Evolutionary conservation across 2,329 filamentous ascomycete genomes (phyloP), one percentile per base, ranked within the genome.

Genomic region (Arthrobotrys pseudoclavata): DNA sequence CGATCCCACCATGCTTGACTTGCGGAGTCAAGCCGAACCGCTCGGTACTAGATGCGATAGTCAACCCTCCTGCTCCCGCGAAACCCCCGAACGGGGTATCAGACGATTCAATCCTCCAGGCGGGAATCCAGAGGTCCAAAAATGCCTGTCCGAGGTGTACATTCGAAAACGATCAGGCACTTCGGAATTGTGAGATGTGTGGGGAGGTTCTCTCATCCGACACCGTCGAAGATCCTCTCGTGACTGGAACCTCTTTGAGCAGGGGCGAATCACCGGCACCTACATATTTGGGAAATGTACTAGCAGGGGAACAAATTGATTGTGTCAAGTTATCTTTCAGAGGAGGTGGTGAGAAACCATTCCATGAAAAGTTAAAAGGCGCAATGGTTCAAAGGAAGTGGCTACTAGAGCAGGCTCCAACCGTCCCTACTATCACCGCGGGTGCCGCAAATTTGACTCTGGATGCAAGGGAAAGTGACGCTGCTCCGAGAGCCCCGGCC

Each of bases 301-400:
- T 37, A 40, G 34, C 72, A 15, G 75, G 76, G 2, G 90, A 93
- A 62, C 88, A 87, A 2, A 87, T 87, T 1, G 93, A 96, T 79
- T 91, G 88, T 79, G 89, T 98, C 81, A 99, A 97, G 83, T 86
- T 99, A 45, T 98, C 96, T 0, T 99, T 99, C 81, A 91, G 96
- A 34, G 89, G 87, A 37, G 94, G 95, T 1, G 96, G 96, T 0
- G 95, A 94, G 77, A 95, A 94, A 84, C 91, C 93, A 4, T 97
- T 99, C 80, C 90, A 92, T 80, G 96, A 98, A 81, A 88, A 94
- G 57, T 86, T 99, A 1, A 98, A 97, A 82, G 90, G 90, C 5
- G 92, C 94, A 7, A 88, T 98, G 84, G 90, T 94, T 1, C 96
- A 99, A 83, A 89, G 96, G 13, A 98, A 98, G 86, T 99, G 96